Evolutionary conservation across 2,329 filamentous ascomycete species (phyloP), one percentile per base, ranked within the genome.

Genomic region (Fusarium zealandicum): DNA sequence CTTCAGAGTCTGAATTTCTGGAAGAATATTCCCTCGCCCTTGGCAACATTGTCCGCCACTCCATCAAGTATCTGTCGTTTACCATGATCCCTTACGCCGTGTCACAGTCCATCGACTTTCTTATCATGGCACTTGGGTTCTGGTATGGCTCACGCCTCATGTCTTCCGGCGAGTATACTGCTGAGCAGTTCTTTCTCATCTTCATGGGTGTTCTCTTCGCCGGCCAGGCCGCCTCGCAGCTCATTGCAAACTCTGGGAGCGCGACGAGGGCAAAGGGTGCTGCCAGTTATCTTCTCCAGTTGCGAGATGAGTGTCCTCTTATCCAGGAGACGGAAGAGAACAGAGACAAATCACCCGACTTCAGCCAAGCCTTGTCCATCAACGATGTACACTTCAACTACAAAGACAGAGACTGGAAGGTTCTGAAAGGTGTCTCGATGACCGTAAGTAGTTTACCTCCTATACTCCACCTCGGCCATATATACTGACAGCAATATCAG

Each of bases 241-340:
- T 76, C 6, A 76, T 76, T 51, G 63, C 72, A 11, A 76, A 78
- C 57, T 73, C 77, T 1, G 75, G 42, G 65, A 45, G 76, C 53
- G 75, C 83, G 33, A 81, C 79, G 27, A 79, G 78, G 57, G 78
- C 75, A 0, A 70, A 70, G 16, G 66, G 70, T 5, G 73, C 75
- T 1, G 76, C 75, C 9, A 80, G 79, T 58, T 78, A 80, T 60
- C 73, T 78, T 44, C 67, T 78, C 54, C 75, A 74, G 71, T 67
- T 79, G 13, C 65, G 69, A 10, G 64, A 68, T 17, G 52, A 75
- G 17, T 60, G 74, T 44, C 62, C 70, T 1, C 69, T 50, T 3
- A 75, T 75, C 27, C 61, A 57, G 2, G 76, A 76, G 51, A 78
- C 71, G 1, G 54, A 64, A 4, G 63, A 71, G 14, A 77, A 78